These are phyloP conservation scores for Xylaria venustula DNA, from an alignment of 495 filamentous ascomycete species.

Conservation along the genomic window DNA sequence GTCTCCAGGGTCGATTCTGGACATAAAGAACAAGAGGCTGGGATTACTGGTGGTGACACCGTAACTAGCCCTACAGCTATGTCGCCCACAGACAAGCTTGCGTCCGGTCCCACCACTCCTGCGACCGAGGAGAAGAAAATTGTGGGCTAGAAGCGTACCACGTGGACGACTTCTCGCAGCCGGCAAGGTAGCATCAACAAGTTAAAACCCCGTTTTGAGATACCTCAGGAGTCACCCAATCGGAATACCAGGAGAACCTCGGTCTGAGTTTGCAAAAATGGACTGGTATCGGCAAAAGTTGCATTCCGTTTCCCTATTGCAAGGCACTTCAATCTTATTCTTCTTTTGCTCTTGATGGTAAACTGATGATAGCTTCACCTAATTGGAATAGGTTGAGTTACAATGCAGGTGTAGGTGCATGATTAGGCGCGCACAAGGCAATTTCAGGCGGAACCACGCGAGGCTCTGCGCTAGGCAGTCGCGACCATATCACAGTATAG, in stretches of 20 bases:
- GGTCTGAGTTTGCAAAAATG: background rate
- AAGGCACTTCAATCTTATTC: background rate
- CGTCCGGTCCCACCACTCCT: slow-evolving; percentile 14
- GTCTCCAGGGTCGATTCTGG: slow-evolving; percentile 22
- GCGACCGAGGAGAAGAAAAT: slow-evolving; percentile 26
- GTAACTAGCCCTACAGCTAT: slow-evolving; percentile 35
- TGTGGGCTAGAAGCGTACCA: slow-evolving; percentile 14
- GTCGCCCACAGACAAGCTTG: slow-evolving; percentile 25
- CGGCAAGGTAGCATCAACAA: background rate
- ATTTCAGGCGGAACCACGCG: background rate
- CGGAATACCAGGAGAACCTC: background rate
- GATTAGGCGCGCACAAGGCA: slow-evolving; percentile 4
- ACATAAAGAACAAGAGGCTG: slow-evolving; percentile 36
- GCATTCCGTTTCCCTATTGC: background rate
- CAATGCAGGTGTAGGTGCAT: background rate
- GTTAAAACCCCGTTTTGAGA: background rate
- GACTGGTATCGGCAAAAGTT: too few relatives aligned
- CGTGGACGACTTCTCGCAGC: background rate
- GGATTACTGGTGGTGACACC: slow-evolving; percentile 34
- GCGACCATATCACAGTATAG: background rate
- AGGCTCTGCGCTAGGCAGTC: slow-evolving; percentile 11
- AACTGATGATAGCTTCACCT: background rate
- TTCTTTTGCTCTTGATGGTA: background rate
- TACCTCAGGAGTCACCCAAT: background rate
- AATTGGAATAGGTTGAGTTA: background rate